Percentiles rank a stretch among this genome's conserved stretches.
phyloP scores from a whole-genome alignment of 352 stramenopile species.

The Pythium folliculosum region DNA sequence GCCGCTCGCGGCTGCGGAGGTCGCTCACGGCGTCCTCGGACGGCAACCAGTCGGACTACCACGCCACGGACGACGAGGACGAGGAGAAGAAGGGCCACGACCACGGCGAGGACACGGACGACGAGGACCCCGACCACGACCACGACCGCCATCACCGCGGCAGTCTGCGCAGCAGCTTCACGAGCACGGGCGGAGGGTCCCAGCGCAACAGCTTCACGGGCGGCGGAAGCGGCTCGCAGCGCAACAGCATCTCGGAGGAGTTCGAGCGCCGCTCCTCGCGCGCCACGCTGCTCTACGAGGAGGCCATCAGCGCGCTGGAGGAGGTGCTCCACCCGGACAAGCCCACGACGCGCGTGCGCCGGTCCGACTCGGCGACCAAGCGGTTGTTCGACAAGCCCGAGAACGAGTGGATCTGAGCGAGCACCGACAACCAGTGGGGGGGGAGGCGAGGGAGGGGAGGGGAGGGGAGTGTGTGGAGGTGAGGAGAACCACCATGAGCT shows the following conservation, averaged over 20 bases:
- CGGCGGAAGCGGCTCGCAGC: constrained; percentile 10
- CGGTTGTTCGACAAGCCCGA: constrained; percentile 25
- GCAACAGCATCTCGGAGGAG: constrained; percentile 29
- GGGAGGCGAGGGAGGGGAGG: too few species aligned
- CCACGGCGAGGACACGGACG: constrained; percentile 11
- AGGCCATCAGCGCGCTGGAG: constrained; percentile 28
- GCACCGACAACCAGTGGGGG: not conserved
- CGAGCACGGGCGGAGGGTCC: constrained; percentile 9
- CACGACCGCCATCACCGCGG: not conserved
- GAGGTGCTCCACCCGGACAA: constrained; percentile 27
- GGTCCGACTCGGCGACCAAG: constrained; percentile 22
- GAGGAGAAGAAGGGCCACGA: constrained; percentile 19
- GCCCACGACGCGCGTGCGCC: constrained; percentile 3
- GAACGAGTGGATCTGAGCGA: constrained; percentile 30
- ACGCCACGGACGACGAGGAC: constrained; percentile 23
- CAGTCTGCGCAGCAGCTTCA: constrained; percentile 17
- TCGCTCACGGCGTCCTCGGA: constrained; percentile 15
- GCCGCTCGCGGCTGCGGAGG: constrained; percentile 11
- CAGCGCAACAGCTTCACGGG: constrained; percentile 22
- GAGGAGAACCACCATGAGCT: too few species aligned
- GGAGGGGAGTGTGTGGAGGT: not conserved
- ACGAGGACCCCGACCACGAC: constrained; percentile 15
- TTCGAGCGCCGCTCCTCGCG: constrained; percentile 23
- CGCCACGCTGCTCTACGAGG: constrained; percentile 31
- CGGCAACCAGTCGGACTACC: constrained; percentile 13